These are phyloP conservation scores for Nannizziopsis barbatae DNA, from an alignment of 2,329 filamentous ascomycete genomes.

Conservation along the genomic window DNA sequence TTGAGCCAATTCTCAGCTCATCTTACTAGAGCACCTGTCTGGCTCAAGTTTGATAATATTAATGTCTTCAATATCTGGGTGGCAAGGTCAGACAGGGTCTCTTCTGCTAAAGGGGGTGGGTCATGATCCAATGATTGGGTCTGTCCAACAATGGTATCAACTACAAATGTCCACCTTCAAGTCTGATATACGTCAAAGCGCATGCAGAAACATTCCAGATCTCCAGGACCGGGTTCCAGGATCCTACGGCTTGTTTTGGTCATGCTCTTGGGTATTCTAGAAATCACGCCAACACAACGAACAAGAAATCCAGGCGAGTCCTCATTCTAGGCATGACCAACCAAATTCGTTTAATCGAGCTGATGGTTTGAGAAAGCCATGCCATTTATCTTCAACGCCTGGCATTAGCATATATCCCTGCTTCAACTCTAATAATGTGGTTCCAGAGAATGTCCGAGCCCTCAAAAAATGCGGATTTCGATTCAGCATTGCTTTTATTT, in stretches of 20 bases:
- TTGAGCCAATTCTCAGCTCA: background rate
- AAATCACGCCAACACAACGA: conserved; percentile 10
- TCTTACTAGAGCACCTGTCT: background rate
- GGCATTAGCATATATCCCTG: conserved; percentile 7
- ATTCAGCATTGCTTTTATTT: conserved; percentile 4
- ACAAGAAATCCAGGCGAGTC: conserved; percentile 5
- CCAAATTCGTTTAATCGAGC: conserved; percentile 1
- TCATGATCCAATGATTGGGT: conserved; percentile 5
- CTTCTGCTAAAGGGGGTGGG: background rate
- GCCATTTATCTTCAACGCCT: conserved; percentile 1
- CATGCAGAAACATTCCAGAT: conserved; percentile 12
- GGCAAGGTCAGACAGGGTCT: conserved; percentile 6
- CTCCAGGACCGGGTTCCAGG: conserved; percentile 2
- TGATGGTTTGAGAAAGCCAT: conserved; percentile 5
- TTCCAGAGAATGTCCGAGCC: conserved; percentile 5
- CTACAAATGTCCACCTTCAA: background rate
- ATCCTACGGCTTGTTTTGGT: background rate
- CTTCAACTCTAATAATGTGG: background rate
- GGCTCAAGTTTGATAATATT: too few relatives aligned
- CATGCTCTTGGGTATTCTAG: conserved; percentile 6
- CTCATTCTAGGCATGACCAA: conserved; percentile 6
- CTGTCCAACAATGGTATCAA: background rate
- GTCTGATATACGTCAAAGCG: conserved; percentile 10
- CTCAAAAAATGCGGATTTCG: background rate
- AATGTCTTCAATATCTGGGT: conserved; percentile 1